A percentile compares a stretch with the other conserved stretches of the same genome.
phyloP scores from a whole-genome alignment of 805 yeast species.

The Komagataella phaffii region DNA sequence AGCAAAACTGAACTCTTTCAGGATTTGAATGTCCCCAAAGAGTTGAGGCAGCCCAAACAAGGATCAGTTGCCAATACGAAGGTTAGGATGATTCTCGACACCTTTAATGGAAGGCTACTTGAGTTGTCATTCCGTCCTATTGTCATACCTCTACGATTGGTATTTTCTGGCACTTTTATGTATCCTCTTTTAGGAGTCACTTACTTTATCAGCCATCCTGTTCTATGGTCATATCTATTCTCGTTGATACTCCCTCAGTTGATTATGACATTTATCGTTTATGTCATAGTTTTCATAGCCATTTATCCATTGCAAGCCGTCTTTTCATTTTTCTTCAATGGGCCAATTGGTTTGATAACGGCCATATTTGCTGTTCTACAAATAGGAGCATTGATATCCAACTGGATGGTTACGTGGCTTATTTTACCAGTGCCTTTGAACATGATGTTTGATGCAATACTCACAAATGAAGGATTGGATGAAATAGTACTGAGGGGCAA shows the following conservation, averaged over 20 bases:
- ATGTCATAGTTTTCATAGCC: constrained; percentile 3
- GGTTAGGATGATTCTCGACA: not conserved
- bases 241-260: constrained; percentile 11
- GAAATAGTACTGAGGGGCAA: not conserved
- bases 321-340: constrained; percentile 6
- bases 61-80: not conserved
- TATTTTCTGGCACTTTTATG: not conserved
- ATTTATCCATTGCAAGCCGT: constrained; percentile 2
- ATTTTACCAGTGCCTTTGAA: constrained; percentile 17
- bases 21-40: not conserved
- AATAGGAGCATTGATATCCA: constrained; percentile 15
- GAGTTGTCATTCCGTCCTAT: not conserved
- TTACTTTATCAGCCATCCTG: constrained; percentile 10
- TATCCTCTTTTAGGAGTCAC: constrained; percentile 9
- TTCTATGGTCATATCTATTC: constrained; percentile 13
- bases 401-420: constrained; percentile 13
- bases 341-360: constrained; percentile 8
- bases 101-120: not conserved
- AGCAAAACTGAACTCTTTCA: not conserved
- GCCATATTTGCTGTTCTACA: constrained; percentile 17
- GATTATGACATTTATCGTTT: constrained; percentile 8
- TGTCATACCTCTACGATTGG: not conserved
- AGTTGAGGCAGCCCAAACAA: not conserved
- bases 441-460: constrained; percentile 17
- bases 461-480: constrained; percentile 10